A percentile compares a stretch with the other conserved stretches of the same genome.
Conservation (phyloP, 306 rosid genomes). For the Cicer arietinum region DNA sequence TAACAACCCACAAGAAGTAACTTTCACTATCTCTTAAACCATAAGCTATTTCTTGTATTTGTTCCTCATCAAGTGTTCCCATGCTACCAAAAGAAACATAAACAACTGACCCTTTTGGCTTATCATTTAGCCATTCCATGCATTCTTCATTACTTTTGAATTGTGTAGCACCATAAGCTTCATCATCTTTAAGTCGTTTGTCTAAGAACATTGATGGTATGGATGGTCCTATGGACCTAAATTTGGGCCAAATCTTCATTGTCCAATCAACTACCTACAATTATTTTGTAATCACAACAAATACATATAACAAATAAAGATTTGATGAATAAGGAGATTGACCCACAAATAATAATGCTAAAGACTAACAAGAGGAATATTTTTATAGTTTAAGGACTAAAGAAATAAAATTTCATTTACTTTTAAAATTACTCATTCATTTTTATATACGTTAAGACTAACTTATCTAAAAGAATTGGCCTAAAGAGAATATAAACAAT, state of each 20-base stretch:
- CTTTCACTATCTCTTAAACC: background rate
- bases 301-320: too few relatives aligned
- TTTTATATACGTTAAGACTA: too few relatives aligned
- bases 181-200: slow-evolving; percentile 24
- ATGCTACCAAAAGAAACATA: slow-evolving; percentile 19
- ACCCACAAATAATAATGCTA: background rate
- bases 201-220: slow-evolving; percentile 33
- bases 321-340: background rate
- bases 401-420: too few relatives aligned
- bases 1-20: slow-evolving; percentile 32
- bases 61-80: background rate
- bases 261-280: slow-evolving; percentile 35
- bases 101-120: slow-evolving; percentile 32
- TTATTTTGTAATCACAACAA: background rate
- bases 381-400: too few relatives aligned
- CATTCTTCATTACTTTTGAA: slow-evolving; percentile 20
- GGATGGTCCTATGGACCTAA: slow-evolving; percentile 34
- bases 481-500: too few relatives aligned
- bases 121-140: slow-evolving; percentile 16
- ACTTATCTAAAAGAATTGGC: too few relatives aligned
- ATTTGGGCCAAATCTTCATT: slow-evolving; percentile 33
- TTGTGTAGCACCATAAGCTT: slow-evolving; percentile 14
- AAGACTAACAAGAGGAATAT: too few relatives aligned
- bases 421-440: too few relatives aligned
- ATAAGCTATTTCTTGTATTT: slow-evolving; percentile 7